phyloP scores from a whole-genome alignment of 2,329 filamentous ascomycete species.

The Fusarium xylarioides region DNA sequence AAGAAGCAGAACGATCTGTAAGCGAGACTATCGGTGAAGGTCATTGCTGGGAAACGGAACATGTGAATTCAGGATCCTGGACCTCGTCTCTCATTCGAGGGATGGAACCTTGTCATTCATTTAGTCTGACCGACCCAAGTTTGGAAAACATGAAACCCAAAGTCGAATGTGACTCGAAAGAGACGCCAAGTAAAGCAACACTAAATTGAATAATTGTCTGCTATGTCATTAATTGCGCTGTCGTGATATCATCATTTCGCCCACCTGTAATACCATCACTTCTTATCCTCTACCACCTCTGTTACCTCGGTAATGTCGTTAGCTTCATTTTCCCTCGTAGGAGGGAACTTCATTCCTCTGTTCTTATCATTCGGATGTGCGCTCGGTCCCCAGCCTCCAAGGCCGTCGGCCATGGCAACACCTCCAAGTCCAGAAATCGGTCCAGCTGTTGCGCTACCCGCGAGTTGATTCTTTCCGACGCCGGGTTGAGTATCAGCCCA shows the following conservation, averaged over 20 bases:
- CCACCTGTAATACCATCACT: not conserved
- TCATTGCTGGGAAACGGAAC: not conserved
- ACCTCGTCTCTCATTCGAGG: constrained; percentile 26
- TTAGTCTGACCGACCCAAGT: not conserved
- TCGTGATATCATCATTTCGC: not conserved
- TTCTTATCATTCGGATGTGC: constrained; percentile 40
- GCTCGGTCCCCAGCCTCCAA: constrained; percentile 48
- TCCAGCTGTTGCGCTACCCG: constrained; percentile 47
- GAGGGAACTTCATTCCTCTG: constrained; percentile 51
- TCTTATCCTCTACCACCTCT: not conserved
- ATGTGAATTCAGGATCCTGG: not conserved
- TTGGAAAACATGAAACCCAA: not conserved
- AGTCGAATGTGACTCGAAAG: not conserved
- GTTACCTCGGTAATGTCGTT: not conserved
- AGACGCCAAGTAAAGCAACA: not conserved
- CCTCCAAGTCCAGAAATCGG: constrained; percentile 45
- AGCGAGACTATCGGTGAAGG: not conserved
- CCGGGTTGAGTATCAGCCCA: constrained; percentile 52
- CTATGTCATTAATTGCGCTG: not conserved
- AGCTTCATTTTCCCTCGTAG: constrained; percentile 7
- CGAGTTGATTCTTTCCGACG: constrained; percentile 52
- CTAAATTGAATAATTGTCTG: not conserved
- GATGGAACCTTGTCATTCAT: constrained; percentile 23
- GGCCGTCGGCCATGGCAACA: constrained; percentile 41
- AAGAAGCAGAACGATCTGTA: constrained; percentile 78